These are phyloP conservation scores for Pseudocercospora vitis DNA, from an alignment of 2,329 filamentous ascomycete genomes.

Conservation along the genomic window DNA sequence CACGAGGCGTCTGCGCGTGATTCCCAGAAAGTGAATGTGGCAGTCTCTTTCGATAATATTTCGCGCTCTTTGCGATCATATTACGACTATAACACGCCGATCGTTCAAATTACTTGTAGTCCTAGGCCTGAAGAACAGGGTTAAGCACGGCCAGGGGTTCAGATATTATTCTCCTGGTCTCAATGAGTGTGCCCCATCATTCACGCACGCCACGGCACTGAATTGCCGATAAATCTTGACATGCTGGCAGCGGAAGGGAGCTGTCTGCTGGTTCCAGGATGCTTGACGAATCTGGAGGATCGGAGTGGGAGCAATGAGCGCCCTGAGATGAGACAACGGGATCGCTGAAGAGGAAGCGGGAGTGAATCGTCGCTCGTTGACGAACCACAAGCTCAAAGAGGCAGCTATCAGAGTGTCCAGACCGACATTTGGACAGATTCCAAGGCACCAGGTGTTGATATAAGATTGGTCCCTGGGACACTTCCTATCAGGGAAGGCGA, in stretches of 20 bases:
- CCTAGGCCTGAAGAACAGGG: too few species aligned
- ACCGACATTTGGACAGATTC: background rate
- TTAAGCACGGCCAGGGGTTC: too few species aligned
- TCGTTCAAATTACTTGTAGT: too few species aligned
- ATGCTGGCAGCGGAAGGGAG: conserved; percentile 23
- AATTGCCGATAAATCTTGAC: conserved; percentile 23
- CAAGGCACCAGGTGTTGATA: background rate
- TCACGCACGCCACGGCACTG: conserved; percentile 18
- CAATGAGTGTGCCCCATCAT: conserved; percentile 13
- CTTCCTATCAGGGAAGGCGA: background rate
- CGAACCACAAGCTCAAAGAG: conserved; percentile 11
- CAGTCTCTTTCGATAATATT: too few species aligned
- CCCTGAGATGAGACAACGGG: conserved; percentile 13
- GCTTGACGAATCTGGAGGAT: conserved; percentile 20
- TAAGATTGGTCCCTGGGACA: background rate
- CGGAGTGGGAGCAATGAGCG: conserved; percentile 10
- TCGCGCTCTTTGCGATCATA: too few species aligned
- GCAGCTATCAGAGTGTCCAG: background rate
- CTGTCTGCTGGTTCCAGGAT: conserved; percentile 16
- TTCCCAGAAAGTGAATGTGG: too few species aligned
- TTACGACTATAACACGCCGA: too few species aligned
- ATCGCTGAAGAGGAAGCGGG: conserved; percentile 19
- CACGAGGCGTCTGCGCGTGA: too few species aligned
- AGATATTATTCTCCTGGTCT: conserved; percentile 23
- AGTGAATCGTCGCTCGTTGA: conserved; percentile 21